Evolutionary conservation across 2,329 filamentous ascomycete species (phyloP).

Genomic region (Dothistroma septosporum): DNA sequence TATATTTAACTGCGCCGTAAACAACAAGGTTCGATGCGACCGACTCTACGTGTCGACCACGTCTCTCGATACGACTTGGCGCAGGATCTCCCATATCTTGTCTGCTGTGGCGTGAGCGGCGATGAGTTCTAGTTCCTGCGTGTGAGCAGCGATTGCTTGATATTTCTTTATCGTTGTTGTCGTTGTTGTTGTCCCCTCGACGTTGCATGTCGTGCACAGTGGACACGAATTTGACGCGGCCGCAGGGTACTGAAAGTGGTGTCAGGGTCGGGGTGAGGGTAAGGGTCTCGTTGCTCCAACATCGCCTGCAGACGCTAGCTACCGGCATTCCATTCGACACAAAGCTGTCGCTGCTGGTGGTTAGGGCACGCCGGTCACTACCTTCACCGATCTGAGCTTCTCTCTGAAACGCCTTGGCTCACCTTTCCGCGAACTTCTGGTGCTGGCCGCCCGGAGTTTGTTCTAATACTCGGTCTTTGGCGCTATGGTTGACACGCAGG

Average conservation of each 20-base stretch:
- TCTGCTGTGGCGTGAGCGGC: background rate
- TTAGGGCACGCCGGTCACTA: background rate
- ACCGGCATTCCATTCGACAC: background rate
- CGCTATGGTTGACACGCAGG: constrained; percentile 20
- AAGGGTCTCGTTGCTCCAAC: background rate
- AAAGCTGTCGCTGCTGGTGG: background rate
- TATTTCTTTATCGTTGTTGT: no score
- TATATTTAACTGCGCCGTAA: background rate
- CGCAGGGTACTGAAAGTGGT: background rate
- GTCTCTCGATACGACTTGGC: background rate
- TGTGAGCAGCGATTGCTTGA: no score
- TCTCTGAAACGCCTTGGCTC: background rate
- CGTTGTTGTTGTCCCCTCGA: background rate
- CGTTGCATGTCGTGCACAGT: background rate
- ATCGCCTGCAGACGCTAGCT: no score
- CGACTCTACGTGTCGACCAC: background rate
- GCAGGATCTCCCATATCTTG: background rate
- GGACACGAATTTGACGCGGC: background rate
- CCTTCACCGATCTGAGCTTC: background rate
- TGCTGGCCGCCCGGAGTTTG: constrained; percentile 12
- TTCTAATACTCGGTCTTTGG: background rate
- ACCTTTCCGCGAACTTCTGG: background rate
- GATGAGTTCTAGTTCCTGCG: background rate
- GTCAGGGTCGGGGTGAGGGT: no score
- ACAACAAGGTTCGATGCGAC: background rate